Evolutionary conservation across 345 rosid species (phyloP).

Genomic region (Heritiera fomes): DNA sequence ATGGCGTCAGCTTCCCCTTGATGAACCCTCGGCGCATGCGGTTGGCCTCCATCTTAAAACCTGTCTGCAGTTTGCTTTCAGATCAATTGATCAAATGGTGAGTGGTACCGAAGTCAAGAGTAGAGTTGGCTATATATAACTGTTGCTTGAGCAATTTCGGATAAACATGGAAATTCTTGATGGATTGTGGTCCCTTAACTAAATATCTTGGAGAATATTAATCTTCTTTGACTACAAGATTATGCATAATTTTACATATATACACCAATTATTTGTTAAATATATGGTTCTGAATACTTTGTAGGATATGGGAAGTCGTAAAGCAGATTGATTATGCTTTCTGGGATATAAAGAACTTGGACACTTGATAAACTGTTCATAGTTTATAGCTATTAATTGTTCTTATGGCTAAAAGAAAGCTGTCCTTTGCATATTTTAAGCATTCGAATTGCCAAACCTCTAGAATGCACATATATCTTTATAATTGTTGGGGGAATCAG

Average conservation of each 20-base stretch:
- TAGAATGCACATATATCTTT: not conserved
- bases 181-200: constrained; percentile 35
- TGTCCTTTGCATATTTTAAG: not conserved
- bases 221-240: constrained; percentile 9
- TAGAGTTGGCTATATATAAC: constrained; percentile 32
- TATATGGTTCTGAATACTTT: not conserved
- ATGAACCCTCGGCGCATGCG: constrained; percentile 53
- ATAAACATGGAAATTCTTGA: constrained; percentile 31
- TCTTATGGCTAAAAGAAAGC: not conserved
- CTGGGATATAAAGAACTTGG: not conserved
- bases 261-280: constrained; percentile 8
- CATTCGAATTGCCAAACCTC: not conserved
- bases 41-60: constrained; percentile 43
- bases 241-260: constrained; percentile 13
- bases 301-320: not conserved
- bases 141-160: constrained; percentile 18
- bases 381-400: not conserved
- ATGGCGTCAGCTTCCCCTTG: constrained; percentile 49
- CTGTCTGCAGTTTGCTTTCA: not conserved
- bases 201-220: constrained; percentile 31
- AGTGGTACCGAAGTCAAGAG: not conserved
- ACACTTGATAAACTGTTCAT: not conserved
- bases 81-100: constrained; percentile 15
- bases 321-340: constrained; percentile 11
- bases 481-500: not conserved